phyloP scores from a whole-genome alignment of 306 rosid genomes.

The Argentina anserina region DNA sequence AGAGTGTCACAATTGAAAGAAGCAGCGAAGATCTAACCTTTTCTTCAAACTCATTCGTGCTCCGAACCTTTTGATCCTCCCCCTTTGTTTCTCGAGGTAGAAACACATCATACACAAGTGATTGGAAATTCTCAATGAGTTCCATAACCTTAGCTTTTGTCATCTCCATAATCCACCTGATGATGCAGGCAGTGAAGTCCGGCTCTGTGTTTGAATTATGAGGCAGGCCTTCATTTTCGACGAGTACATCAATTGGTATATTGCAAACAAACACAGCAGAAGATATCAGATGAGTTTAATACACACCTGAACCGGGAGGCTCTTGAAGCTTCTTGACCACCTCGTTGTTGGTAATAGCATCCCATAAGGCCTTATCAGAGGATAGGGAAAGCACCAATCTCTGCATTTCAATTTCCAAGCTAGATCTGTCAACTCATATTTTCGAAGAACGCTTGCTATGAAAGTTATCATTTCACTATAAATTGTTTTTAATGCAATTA shows the following conservation, averaged over 20 bases:
- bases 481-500: not conserved
- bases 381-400: constrained; percentile 60
- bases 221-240: constrained; percentile 26
- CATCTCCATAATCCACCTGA: constrained; percentile 44
- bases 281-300: not conserved
- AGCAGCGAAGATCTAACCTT: constrained; percentile 53
- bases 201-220: constrained; percentile 13
- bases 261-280: not conserved
- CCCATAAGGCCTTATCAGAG: constrained; percentile 63
- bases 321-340: constrained; percentile 36
- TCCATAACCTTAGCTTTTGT: constrained; percentile 44
- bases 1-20: constrained; percentile 45
- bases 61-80: constrained; percentile 11
- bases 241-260: constrained; percentile 14
- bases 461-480: not conserved
- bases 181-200: constrained; percentile 27
- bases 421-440: constrained; percentile 8
- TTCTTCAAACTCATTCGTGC: constrained; percentile 29
- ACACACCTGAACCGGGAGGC: constrained; percentile 47
- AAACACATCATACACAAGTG: constrained; percentile 43
- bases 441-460: not conserved
- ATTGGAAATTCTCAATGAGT: constrained; percentile 41
- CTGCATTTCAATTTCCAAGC: constrained; percentile 46
- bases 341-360: constrained; percentile 51
- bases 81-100: constrained; percentile 18